Conservation (phyloP, 2,329 filamentous ascomycete species). For the Colletotrichum sp. region DNA sequence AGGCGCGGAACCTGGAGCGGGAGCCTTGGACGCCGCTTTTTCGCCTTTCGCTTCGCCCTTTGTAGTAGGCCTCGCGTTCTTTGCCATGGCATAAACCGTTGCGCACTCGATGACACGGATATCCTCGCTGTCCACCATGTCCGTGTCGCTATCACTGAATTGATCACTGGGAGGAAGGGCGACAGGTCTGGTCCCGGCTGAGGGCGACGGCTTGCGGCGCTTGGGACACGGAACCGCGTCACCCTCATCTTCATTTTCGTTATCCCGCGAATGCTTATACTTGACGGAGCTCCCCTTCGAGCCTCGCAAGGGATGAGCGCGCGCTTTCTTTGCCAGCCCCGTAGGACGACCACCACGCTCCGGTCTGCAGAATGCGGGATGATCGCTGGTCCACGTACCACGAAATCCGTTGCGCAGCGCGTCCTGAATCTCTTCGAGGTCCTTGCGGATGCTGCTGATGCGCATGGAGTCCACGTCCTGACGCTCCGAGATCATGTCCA, state of each 20-base stretch:
- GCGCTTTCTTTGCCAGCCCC: background rate
- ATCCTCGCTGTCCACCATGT: fast-evolving
- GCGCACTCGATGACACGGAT: background rate
- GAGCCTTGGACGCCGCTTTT: background rate
- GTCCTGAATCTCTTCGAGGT: background rate
- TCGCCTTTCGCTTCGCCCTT: background rate
- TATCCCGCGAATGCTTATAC: background rate
- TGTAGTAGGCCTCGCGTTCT: background rate
- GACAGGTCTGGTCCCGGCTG: background rate
- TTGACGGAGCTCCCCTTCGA: background rate
- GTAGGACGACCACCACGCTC: background rate
- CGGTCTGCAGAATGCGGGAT: background rate
- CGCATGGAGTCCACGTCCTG: background rate
- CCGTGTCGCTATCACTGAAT: background rate
- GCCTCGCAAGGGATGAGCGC: background rate
- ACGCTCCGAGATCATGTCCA: background rate
- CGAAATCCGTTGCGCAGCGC: background rate
- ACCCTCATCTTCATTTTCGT: background rate
- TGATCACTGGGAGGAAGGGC: fast-evolving
- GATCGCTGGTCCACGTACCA: background rate
- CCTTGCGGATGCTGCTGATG: background rate
- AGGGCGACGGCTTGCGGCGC: background rate
- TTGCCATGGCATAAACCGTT: background rate
- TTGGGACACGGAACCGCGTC: background rate
- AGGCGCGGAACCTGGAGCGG: background rate